These are phyloP conservation scores for Alternaria alternata DNA, from an alignment of 2,329 filamentous ascomycete species.

Conservation along the genomic window DNA sequence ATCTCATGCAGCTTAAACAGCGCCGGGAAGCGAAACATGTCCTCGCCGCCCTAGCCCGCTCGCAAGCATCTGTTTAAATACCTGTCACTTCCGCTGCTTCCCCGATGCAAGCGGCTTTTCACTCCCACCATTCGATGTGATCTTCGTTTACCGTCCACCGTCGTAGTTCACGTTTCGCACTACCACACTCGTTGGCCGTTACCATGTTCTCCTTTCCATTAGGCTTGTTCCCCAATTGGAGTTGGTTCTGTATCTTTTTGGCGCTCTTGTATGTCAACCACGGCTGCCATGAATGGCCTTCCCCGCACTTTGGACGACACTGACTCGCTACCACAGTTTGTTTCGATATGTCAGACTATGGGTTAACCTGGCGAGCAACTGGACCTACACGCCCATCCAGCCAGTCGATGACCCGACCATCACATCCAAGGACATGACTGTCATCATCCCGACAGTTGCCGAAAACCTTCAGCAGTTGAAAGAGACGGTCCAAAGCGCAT, in stretches of 20 bases:
- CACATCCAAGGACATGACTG: conserved; percentile 84
- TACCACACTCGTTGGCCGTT: conserved; percentile 50
- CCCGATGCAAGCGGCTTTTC: conserved; percentile 50
- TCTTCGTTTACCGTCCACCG: conserved; percentile 47
- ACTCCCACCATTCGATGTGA: conserved; percentile 52
- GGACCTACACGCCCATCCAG: conserved; percentile 84
- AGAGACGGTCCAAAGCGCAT: conserved; percentile 79
- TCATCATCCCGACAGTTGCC: conserved; percentile 92
- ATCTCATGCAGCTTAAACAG: conserved; percentile 52
- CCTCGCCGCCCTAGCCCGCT: conserved; percentile 49
- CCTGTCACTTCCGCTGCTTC: conserved; percentile 49
- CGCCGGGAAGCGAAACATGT: conserved; percentile 51
- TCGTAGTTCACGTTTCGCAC: conserved; percentile 45
- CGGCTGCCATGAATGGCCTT: conserved; percentile 5
- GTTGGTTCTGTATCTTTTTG: conserved; percentile 50
- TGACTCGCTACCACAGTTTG: conserved; percentile 64
- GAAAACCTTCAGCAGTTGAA: conserved; percentile 84
- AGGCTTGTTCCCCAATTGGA: conserved; percentile 49
- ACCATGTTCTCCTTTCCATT: conserved; percentile 51
- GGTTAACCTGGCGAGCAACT: conserved; percentile 79
- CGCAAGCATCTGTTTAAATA: conserved; percentile 53
- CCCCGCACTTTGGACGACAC: conserved; percentile 19
- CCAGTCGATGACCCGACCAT: conserved; percentile 82
- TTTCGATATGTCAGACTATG: conserved; percentile 88
- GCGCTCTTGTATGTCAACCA: conserved; percentile 45